Percentiles rank a stretch among this genome's conserved stretches.
Evolutionary conservation across 345 rosid species (phyloP).

Genomic region (Eutrema japonicum): DNA sequence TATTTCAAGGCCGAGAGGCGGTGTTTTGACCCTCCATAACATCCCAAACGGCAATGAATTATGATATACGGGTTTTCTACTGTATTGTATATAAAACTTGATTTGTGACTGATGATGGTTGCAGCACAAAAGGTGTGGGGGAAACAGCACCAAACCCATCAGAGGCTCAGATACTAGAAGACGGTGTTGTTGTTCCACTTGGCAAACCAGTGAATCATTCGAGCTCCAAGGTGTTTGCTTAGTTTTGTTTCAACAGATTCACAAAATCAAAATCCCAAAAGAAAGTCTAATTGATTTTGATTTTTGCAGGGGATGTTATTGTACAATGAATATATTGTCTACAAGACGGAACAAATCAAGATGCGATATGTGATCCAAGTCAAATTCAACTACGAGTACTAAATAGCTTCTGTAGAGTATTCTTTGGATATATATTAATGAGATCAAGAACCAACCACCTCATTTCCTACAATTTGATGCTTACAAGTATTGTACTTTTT

Average conservation of each 20-base stretch:
- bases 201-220: slow-evolving; percentile 67
- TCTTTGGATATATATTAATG: neutral
- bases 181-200: slow-evolving; percentile 71
- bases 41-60: neutral
- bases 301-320: slow-evolving; percentile 62
- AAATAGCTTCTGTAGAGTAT: neutral
- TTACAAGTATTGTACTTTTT: neutral
- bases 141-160: slow-evolving; percentile 67
- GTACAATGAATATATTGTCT: slow-evolving; percentile 85
- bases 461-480: neutral
- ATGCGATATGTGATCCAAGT: slow-evolving; percentile 81
- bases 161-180: slow-evolving; percentile 63
- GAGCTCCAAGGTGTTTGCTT: slow-evolving; percentile 38
- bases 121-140: slow-evolving; percentile 87
- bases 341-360: slow-evolving; percentile 81
- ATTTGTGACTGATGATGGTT: slow-evolving; percentile 32
- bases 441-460: neutral
- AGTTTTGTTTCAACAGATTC: neutral
- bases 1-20: slow-evolving; percentile 8
- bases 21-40: neutral
- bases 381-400: slow-evolving; percentile 56
- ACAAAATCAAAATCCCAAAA: slow-evolving; percentile 1
- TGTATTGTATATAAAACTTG: neutral
- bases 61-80: neutral
- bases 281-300: neutral